Base-by-base conservation (phyloP, 2,329 filamentous ascomycete genomes). In the Pezicula radicicola region DNA sequence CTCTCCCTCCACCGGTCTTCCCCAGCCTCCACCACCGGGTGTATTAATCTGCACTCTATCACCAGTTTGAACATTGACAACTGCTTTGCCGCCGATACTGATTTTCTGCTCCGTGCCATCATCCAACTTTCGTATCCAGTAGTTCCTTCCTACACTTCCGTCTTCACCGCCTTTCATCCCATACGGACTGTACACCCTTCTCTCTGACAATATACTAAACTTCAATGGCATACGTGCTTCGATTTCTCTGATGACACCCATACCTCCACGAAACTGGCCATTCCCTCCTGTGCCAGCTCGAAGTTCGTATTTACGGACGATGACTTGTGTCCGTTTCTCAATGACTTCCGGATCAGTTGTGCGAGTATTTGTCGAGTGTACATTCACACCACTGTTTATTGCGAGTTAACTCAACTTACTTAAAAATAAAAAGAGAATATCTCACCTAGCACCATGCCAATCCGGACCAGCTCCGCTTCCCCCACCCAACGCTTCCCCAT, bases 401-500 rank as follows among this genome's bases (percentile, higher is more conserved):
- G 12, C 12, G 30, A 33, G 7, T 33, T 33, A 33, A 6, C 30
- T 33, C 4, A 6, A 30, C 8, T 30, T 30, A 33, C 30, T 33
- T 7, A 13, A 3, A 33, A 6, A 13, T 13, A 33, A 33, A 12
- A 5, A 10, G 9, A 13, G 30, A 13, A 33, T 10, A 10, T 33
- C 30, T 33, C 7, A 33, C 30, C 30, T 33, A 13, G 30, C 30
- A 33, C 88, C 88, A 53, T 85, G 74, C 87, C 87, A 91, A 8
- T 75, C 75, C 0, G 85, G 80, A 0, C 88, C 87, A 0, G 88
- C 88, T 30, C 88, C 88, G 28, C 78, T 81, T 1, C 88, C 88
- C 40, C 88, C 88, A 0, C 85, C 84, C 55, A 92, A 90, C 12
- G 88, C 91, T 68, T 92, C 88, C 67, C 92, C 91, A 73, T 92